Conservation (phyloP, 108 stramenopile species). For the Cyclotella choctawhatcheeana region DNA sequence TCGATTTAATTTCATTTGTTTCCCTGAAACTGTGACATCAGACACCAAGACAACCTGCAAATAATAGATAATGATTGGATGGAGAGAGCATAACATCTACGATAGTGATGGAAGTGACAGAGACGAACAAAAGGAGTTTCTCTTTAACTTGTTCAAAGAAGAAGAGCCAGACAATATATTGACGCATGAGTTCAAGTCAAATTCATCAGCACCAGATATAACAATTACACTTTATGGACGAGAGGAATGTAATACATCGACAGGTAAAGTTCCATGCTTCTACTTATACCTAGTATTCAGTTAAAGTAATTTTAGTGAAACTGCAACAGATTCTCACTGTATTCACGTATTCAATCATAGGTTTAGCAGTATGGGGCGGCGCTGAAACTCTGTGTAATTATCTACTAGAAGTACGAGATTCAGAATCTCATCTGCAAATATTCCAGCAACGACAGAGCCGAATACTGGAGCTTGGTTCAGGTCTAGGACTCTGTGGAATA, state of each 20-base stretch:
- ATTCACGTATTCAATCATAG: no score
- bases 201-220: slow-evolving; percentile 5
- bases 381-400: slow-evolving; percentile 12
- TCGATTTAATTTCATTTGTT: background rate
- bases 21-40: background rate
- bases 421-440: background rate
- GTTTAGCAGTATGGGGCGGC: slow-evolving; percentile 15
- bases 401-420: background rate
- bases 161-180: background rate
- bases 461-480: slow-evolving; percentile 8
- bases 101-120: background rate
- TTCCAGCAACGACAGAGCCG: background rate
- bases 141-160: slow-evolving; percentile 5
- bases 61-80: slow-evolving; percentile 6
- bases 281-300: no score
- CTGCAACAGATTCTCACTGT: no score
- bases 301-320: no score
- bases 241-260: slow-evolving; percentile 2
- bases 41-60: no score
- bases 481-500: slow-evolving; percentile 8
- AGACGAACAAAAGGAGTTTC: slow-evolving; percentile 5
- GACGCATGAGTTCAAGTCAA: slow-evolving; percentile 1
- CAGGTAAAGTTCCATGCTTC: no score
- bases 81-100: slow-evolving; percentile 21
- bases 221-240: slow-evolving; percentile 1